Percentiles rank a stretch among this genome's conserved stretches.
These are phyloP conservation scores for Prunus mongolica DNA, from an alignment of 306 rosid species.

Conservation along the genomic window DNA sequence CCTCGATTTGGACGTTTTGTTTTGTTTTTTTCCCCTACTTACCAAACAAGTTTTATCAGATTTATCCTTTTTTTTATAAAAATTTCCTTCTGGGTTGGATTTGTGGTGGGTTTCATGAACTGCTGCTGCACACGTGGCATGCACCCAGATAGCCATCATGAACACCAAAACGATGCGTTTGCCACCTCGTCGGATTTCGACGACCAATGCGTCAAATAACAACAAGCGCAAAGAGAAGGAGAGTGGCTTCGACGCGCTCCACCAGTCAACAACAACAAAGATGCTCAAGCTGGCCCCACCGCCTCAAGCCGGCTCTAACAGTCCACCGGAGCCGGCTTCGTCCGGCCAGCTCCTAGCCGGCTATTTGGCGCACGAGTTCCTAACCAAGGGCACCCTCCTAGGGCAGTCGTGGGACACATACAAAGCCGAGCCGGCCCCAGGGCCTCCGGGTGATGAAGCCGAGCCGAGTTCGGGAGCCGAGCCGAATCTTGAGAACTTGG, in stretches of 20 bases:
- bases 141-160: constrained; percentile 45
- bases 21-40: neutral
- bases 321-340: neutral
- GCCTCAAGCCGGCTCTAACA: neutral
- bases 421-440: constrained; percentile 6
- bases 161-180: constrained; percentile 97
- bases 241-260: constrained; percentile 39
- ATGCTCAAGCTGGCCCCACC: constrained; percentile 36
- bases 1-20: neutral
- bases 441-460: neutral
- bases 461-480: constrained; percentile 14
- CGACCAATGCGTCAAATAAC: constrained; percentile 27
- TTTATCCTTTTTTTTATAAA: neutral
- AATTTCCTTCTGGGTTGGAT: neutral
- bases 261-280: constrained; percentile 33
- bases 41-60: neutral
- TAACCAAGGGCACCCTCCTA: constrained; percentile 66
- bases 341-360: constrained; percentile 72
- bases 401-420: constrained; percentile 61
- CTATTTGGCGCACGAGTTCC: constrained; percentile 83
- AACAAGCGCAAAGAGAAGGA: constrained; percentile 71
- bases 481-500: constrained; percentile 25
- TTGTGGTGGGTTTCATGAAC: constrained; percentile 12
- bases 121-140: constrained; percentile 71
- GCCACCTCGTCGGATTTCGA: constrained; percentile 79